Percentiles rank a stretch among this genome's conserved stretches.
Evolutionary conservation across 768 basidiomycete genomes (phyloP).

Genomic region (Tylopilus rubrobrunneus): DNA sequence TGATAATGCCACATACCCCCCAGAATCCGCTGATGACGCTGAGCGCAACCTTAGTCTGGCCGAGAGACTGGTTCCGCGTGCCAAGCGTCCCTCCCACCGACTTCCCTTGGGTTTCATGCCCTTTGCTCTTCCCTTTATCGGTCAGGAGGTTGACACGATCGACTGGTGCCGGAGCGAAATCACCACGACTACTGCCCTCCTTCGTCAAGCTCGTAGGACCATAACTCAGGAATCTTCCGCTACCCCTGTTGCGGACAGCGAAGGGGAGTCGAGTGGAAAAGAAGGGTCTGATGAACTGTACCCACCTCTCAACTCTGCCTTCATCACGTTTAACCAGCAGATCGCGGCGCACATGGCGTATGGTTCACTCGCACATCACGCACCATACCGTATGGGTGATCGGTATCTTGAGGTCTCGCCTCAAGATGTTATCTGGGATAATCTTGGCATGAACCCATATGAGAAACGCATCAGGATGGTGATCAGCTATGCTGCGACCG

Average conservation of each 20-base stretch:
- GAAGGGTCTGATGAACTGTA: conserved; percentile 36
- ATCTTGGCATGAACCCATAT: conserved; percentile 86
- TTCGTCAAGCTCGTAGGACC: conserved; percentile 47
- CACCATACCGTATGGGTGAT: conserved; percentile 75
- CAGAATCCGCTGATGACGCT: conserved; percentile 24
- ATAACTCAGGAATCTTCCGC: conserved; percentile 15
- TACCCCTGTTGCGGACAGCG: conserved; percentile 18
- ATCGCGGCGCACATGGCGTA: conserved; percentile 88
- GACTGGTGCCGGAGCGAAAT: conserved; percentile 86
- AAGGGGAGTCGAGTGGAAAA: conserved; percentile 6
- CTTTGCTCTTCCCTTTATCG: conserved; percentile 60
- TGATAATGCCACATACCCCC: conserved; percentile 17
- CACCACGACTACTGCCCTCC: conserved; percentile 42
- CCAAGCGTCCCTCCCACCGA: conserved; percentile 76
- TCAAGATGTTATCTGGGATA: conserved; percentile 88
- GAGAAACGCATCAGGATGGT: conserved; percentile 66
- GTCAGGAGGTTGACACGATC: conserved; percentile 90
- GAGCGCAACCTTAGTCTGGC: conserved; percentile 35
- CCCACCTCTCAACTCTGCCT: conserved; percentile 66
- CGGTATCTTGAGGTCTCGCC: conserved; percentile 82
- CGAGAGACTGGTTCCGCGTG: conserved; percentile 58
- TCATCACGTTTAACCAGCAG: conserved; percentile 89
- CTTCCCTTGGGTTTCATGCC: conserved; percentile 53
- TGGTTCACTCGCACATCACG: conserved; percentile 72
- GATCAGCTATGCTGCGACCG: conserved; percentile 71